phyloP scores from a whole-genome alignment of 2,329 filamentous ascomycete genomes.

The Chalara sp. region DNA sequence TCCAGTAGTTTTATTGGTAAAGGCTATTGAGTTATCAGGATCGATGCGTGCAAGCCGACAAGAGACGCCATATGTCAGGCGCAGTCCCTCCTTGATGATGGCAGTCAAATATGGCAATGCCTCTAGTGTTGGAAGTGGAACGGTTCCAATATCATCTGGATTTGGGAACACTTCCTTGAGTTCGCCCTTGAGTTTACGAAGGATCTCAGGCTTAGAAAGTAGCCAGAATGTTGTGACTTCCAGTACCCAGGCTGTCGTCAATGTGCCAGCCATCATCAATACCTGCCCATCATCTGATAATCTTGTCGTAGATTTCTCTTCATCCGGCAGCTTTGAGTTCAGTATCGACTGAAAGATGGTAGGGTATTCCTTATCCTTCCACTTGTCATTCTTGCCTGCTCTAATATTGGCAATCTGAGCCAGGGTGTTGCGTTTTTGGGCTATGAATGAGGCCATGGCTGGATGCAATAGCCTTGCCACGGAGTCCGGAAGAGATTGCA shows the following conservation, averaged over 20 bases:
- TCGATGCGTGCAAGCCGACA: conserved; percentile 23
- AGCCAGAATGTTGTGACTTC: conserved; percentile 30
- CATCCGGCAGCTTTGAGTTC: conserved; percentile 23
- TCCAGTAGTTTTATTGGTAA: conserved; percentile 5
- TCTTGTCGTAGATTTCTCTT: conserved; percentile 27
- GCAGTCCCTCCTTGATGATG: conserved; percentile 29
- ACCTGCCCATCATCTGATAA: conserved; percentile 28
- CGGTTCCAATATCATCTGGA: neutral
- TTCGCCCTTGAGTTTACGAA: conserved; percentile 28
- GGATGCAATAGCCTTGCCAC: conserved; percentile 3
- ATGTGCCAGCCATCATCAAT: conserved; percentile 29
- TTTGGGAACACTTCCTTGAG: conserved; percentile 19
- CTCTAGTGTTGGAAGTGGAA: conserved; percentile 12
- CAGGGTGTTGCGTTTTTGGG: conserved; percentile 30
- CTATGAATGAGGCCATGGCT: conserved; percentile 11
- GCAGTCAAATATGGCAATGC: conserved; percentile 26
- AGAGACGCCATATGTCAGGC: conserved; percentile 26
- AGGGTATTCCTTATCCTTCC: conserved; percentile 11
- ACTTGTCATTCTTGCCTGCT: neutral
- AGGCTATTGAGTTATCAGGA: conserved; percentile 15
- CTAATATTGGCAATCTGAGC: conserved; percentile 16
- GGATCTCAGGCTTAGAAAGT: conserved; percentile 25
- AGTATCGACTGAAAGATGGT: conserved; percentile 22
- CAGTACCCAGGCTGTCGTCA: conserved; percentile 30
- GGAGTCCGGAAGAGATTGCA: conserved; percentile 11